A percentile compares a stretch with the other conserved stretches of the same genome.
phyloP scores from a whole-genome alignment of 73 alveolate species.

The Urostyla sp. region DNA sequence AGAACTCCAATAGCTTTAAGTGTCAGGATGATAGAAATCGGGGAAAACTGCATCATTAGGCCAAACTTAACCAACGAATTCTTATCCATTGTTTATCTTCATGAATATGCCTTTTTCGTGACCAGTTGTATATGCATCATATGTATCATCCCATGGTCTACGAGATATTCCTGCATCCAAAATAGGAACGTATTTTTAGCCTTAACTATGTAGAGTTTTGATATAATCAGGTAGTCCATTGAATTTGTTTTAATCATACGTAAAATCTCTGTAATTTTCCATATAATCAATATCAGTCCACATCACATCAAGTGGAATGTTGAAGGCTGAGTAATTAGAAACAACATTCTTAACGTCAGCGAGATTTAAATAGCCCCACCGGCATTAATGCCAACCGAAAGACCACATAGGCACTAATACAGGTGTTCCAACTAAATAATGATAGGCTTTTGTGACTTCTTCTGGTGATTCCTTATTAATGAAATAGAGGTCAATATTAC shows the following conservation, averaged over 20 bases:
- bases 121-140: conserved; percentile 80
- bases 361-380: conserved; percentile 53
- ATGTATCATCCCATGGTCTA: conserved; percentile 33
- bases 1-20: conserved; percentile 81
- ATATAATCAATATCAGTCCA: conserved; percentile 73
- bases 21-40: conserved; percentile 88
- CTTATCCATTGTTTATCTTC: conserved; percentile 7
- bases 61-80: conserved; percentile 90
- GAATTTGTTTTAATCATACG: conserved; percentile 58
- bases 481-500: conserved; percentile 70
- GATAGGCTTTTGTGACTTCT: conserved; percentile 56
- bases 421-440: conserved; percentile 73
- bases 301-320: conserved; percentile 66
- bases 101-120: conserved; percentile 69
- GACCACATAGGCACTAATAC: conserved; percentile 83
- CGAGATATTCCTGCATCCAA: conserved; percentile 72
- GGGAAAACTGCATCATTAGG: conserved; percentile 95
- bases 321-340: conserved; percentile 35
- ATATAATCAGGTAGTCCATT: conserved; percentile 52
- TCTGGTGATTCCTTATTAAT: conserved; percentile 63
- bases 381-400: conserved; percentile 81
- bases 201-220: conserved; percentile 69
- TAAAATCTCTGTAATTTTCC: conserved; percentile 71
- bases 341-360: conserved; percentile 58
- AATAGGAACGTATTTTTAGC: conserved; percentile 68